A percentile compares a stretch with the other conserved stretches of the same genome.
Conservation (phyloP, 1,139 yeast genomes). For the Yamadazyma mexicana region DNA sequence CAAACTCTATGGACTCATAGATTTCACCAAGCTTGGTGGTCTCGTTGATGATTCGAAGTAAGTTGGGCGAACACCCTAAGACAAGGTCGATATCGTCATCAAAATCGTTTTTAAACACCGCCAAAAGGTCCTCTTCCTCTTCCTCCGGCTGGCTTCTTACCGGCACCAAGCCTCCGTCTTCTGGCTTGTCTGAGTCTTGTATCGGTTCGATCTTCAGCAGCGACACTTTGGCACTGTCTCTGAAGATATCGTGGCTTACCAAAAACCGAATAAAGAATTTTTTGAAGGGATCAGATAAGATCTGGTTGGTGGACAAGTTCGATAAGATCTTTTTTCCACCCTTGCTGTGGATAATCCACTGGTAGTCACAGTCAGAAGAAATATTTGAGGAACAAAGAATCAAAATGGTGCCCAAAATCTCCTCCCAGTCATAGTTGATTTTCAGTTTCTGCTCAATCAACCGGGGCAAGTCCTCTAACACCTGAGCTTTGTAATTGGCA, state of each 20-base stretch:
- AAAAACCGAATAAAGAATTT: conserved; percentile 36
- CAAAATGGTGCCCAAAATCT: conserved; percentile 33
- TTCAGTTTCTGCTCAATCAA: conserved; percentile 23
- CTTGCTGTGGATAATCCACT: conserved; percentile 35
- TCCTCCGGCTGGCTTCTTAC: conserved; percentile 2
- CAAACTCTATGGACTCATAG: conserved; percentile 28
- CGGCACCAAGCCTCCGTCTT: too few relatives aligned
- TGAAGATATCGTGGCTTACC: conserved; percentile 40
- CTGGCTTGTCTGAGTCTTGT: not conserved
- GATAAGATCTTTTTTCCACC: conserved; percentile 32
- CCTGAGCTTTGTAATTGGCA: conserved; percentile 22
- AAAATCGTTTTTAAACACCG: conserved; percentile 25
- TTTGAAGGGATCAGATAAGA: conserved; percentile 15
- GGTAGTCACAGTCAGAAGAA: conserved; percentile 34
- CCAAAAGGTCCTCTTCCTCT: conserved; percentile 13
- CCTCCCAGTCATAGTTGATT: conserved; percentile 32
- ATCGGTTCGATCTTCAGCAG: not conserved
- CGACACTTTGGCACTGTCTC: conserved; percentile 28
- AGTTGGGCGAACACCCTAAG: conserved; percentile 37
- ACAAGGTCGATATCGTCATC: conserved; percentile 35
- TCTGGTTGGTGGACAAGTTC: conserved; percentile 1
- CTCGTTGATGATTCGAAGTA: conserved; percentile 31
- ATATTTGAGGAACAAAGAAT: conserved; percentile 40
- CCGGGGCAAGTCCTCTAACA: conserved; percentile 25
- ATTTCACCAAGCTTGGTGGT: conserved; percentile 34